Evolutionary conservation across 2,329 filamentous ascomycete genomes (phyloP), one percentile per base, ranked within the genome.

Genomic region (Diaporthe destruens): DNA sequence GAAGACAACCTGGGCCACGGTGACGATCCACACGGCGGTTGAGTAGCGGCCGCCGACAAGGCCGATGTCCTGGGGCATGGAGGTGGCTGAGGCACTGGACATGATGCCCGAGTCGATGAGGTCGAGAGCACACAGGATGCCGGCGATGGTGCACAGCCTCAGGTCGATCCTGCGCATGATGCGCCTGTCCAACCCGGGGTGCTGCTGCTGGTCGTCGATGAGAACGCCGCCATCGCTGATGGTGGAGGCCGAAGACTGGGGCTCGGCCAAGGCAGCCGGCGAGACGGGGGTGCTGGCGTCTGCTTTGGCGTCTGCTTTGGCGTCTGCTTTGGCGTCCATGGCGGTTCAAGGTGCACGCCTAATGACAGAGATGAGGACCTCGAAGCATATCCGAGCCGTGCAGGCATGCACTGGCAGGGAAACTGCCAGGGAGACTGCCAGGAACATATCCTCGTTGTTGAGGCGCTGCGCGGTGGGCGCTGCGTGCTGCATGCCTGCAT

Each of bases 21-120:
- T 93, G 80, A 93, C 93, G 79, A 93, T 92, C 82, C 93, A 92
- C 72, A 94, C 93, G 29, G 90, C 87, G 6, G 93, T 87, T 1
- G 90, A 92, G 78, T 92, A 94, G 51, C 91, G 85, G 75, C 91
- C 89, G 29, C 91, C 91, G 54, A 89, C 86, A 16, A 94, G 83
- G 20, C 87, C 86, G 54, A 94, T 84, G 77, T 94, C 91, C 14
- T 82, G 78, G 59, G 90, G 85, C 89, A 93, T 92, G 34, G 86
- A 90, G 0, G 92, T 93, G 12, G 93, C 91, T 1, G 90, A 90
- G 0, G 91, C 92, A 8, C 88, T 91, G 1, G 89, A 91, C 71
- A 94, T 90, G 76, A 94, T 91, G 63, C 88, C 90, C 1, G 34
- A 44, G 81, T 94, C 92, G 18, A 94, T 85, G 16, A 94, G 83